Conservation (phyloP, 2,329 filamentous ascomycete species). For the Trichoderma polysporum region DNA sequence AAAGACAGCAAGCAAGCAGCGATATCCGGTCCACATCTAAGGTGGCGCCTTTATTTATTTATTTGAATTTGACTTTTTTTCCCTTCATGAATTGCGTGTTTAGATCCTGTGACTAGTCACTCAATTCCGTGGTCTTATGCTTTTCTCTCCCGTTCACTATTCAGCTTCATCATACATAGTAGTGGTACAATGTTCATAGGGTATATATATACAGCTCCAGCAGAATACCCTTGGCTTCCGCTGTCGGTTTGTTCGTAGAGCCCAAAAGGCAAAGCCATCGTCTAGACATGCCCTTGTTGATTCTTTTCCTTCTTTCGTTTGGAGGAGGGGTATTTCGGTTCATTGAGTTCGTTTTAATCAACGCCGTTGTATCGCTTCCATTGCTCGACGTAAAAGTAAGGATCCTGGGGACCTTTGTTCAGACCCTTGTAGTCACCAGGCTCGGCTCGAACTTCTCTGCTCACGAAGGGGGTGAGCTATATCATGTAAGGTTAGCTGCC, state of each 20-base stretch:
- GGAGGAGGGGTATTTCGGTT: not conserved
- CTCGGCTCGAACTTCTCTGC: constrained; percentile 53
- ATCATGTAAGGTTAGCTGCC: not conserved
- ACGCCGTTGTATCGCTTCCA: constrained; percentile 69
- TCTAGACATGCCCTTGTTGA: not conserved
- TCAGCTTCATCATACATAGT: constrained; percentile 31
- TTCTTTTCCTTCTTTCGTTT: not conserved
- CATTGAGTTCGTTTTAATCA: constrained; percentile 41
- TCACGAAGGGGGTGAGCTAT: constrained; percentile 79
- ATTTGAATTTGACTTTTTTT: constrained; percentile 4
- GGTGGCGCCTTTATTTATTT: constrained; percentile 18
- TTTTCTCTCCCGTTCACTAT: not conserved
- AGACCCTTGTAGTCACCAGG: constrained; percentile 55
- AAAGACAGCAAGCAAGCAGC: not conserved
- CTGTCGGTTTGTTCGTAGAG: not conserved
- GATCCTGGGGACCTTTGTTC: constrained; percentile 57
- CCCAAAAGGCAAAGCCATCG: not conserved
- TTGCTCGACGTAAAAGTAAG: constrained; percentile 60
- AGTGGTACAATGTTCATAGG: constrained; percentile 28
- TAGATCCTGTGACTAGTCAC: not conserved
- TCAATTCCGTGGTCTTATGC: not conserved
- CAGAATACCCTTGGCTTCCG: constrained; percentile 24
- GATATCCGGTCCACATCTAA: constrained; percentile 21
- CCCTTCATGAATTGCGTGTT: not conserved
- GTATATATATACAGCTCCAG: constrained; percentile 34